Base-by-base conservation (phyloP, 805 yeast species). In the Candida corydali region DNA sequence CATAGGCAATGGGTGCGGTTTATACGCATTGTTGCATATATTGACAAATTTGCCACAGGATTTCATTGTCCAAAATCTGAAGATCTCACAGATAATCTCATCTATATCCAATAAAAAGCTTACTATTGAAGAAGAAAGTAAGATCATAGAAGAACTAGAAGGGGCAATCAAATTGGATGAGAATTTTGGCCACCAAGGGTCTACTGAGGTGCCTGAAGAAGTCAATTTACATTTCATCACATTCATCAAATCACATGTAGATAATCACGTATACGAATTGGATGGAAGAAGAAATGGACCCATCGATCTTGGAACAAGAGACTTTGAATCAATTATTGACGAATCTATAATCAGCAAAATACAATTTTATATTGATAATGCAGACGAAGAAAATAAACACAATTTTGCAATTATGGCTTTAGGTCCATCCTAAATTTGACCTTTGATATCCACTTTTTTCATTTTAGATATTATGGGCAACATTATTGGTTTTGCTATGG, bases 281-380 rank as follows among this genome's bases (percentile, higher is more conserved):
- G 98, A 91, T 53, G 98, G 98, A 1, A 72, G 98, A 45, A 70
- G 94, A 45, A 59, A 59, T 24, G 93, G 95, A 0, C 87, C 96
- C 0, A 68, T 81, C 24, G 77, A 73, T 41, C 61, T 87, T 27
- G 88, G 72, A 0, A 80, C 4, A 36, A 50, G 59, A 5, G 54
- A 44, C 4, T 43, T 50, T 1, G 80, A 81, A 46, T 68, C 29
- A 9, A 15, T 36, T 14, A 29, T 36, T 19, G 79, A 78, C 28
- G 59, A 68, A 2, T 51, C 57, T 7, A 63, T 89, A 5, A 50
- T 65, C 8, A 59, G 67, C 3, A 75, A 82, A 47, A 77, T 91
- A 31, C 75, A 77, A 43, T 71, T 74, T 47, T 89, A 86, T 54
- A 75, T 88, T 67, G 69, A 73, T 30, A 59, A 72, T 34, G 78